Base-by-base conservation (phyloP, 1,284 basidiomycete genomes). In the Tilletia caries region DNA sequence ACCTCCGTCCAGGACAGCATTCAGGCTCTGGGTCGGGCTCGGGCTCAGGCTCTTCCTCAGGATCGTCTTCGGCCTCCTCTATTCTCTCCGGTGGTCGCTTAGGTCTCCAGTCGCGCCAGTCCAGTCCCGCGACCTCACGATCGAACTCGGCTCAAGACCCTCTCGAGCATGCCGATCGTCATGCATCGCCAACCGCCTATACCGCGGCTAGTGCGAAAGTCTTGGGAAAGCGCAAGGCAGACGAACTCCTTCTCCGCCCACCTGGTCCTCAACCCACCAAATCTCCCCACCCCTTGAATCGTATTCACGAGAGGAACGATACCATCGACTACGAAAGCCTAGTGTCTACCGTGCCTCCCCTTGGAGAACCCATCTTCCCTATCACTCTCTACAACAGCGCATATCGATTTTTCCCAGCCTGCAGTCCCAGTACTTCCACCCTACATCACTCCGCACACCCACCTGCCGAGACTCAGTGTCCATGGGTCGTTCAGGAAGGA, bases 341-440 rank as follows among this genome's bases (percentile, higher is more conserved):
- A 4, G 25, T 20, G 8, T 15, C 15, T 27, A 18, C 15, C 32
- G 23, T 27, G 54, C 15, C 23, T 1, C 54, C 54, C 4, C 18
- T 60, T 27, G 54, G 29, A 25, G 54, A 60, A 25, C 54, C 54
- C 54, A 60, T 60, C 23, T 60, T 60, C 32, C 54, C 54, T 20
- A 18, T 60, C 25, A 60, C 54, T 5, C 54, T 60, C 27, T 60
- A 60, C 54, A 60, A 60, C 32, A 60, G 54, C 29, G 54, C 54
- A 60, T 60, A 60, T 32, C 54, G 54, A 6, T 60, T 60, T 25
- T 60, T 60, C 27, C 54, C 54, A 15, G 18, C 54, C 15, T 33
- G 54, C 12, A 32, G 8, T 18, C 54, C 54, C 13, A 32, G 29
- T 20, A 12, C 54, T 10, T 60, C 54, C 13, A 60, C 6, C 6